Base-by-base conservation (phyloP, 495 filamentous ascomycete genomes). In the Astrocystis sublimbata region DNA sequence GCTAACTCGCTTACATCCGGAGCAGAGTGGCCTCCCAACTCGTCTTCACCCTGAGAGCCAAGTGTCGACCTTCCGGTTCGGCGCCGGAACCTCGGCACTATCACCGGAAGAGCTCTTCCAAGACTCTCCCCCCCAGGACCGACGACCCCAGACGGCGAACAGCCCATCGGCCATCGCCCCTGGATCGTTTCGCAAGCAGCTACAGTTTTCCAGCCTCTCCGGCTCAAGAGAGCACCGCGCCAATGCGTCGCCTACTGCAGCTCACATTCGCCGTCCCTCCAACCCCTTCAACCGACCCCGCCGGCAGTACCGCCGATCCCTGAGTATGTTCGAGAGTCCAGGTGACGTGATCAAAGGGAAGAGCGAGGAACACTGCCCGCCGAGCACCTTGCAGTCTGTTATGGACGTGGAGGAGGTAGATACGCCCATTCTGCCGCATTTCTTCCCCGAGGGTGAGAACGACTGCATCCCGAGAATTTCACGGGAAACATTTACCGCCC, bases 301-400 rank as follows among this genome's bases (percentile, higher is more conserved):
- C 63, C 96, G 96, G 71, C 90, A 91, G 62, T 93, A 92, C 64
- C 86, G 94, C 30, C 85, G 94, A 53, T 96, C 93, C 41, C 80
- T 96, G 70, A 97, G 93, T 79, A 98, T 98, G 94, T 98, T 93
- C 76, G 94, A 98, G 73, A 85, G 89, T 69, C 89, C 93, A 0
- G 90, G 84, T 58, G 94, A 98, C 70, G 82, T 97, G 21, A 89
- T 96, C 73, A 88, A 89, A 72, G 77, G 79, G 23, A 84, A 84
- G 65, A 74, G 88, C 52, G 83, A 87, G 59, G 82, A 82, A 42
- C 74, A 78, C 64, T 69, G 79, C 65, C 72, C 77, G 17, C 80
- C 76, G 4, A 76, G 65, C 31, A 69, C 78, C 49, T 77, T 92
- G 31, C 83, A 89, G 67, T 85, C 90, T 21, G 86, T 93, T 46